These are phyloP conservation scores for Capillidium rhysosporum DNA, from an alignment of 371 early-diverging fungal species.

Conservation along the genomic window DNA sequence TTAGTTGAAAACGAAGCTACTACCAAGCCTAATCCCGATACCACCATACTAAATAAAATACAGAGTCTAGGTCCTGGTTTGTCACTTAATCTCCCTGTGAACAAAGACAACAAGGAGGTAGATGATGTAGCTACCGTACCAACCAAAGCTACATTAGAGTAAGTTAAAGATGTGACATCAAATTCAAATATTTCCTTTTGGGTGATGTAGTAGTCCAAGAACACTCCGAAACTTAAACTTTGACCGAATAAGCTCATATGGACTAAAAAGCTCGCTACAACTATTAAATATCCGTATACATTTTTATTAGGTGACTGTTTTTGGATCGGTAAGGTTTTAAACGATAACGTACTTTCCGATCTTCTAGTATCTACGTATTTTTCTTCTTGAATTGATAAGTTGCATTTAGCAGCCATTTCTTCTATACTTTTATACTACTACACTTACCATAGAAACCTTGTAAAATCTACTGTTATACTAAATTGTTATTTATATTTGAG, in stretches of 20 bases:
- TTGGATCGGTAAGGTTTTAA: too few relatives aligned
- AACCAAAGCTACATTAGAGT: conserved; percentile 19
- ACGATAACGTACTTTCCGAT: too few relatives aligned
- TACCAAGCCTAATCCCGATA: conserved; percentile 17
- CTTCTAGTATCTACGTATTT: too few relatives aligned
- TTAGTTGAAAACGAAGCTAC: conserved; percentile 22
- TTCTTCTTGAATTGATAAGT: too few relatives aligned
- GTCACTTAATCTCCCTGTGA: conserved; percentile 17
- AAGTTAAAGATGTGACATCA: too few relatives aligned
- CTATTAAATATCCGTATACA: conserved; percentile 40
- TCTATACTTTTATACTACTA: too few relatives aligned
- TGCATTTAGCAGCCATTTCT: too few relatives aligned
- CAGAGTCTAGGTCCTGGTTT: conserved; percentile 18
- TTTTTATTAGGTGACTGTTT: too few relatives aligned
- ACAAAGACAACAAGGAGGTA: conserved; percentile 19
- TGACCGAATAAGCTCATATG: conserved; percentile 28
- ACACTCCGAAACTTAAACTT: conserved; percentile 21
- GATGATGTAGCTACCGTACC: conserved; percentile 19
- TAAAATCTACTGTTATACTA: too few relatives aligned
- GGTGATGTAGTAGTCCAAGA: conserved; percentile 21
- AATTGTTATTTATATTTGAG: too few relatives aligned
- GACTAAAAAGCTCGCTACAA: conserved; percentile 26
- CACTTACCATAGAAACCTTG: too few relatives aligned
- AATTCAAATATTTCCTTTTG: too few relatives aligned
- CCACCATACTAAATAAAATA: conserved; percentile 15